phyloP scores from a whole-genome alignment of 2,329 filamentous ascomycete genomes.

The Tolypocladium paradoxum region DNA sequence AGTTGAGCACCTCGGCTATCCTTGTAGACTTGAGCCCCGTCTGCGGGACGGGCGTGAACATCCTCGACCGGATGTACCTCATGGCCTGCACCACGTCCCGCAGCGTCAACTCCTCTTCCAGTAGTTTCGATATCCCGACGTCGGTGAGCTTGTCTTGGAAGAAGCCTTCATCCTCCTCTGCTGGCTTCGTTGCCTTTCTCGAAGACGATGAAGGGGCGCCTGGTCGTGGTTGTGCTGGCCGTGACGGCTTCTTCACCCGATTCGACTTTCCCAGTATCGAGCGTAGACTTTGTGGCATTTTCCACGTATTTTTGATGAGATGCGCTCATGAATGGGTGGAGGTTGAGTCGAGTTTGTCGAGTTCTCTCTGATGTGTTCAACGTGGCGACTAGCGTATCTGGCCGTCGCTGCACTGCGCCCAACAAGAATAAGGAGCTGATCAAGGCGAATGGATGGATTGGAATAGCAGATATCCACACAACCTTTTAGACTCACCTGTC shows the following conservation, averaged over 20 bases:
- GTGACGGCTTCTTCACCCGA: constrained; percentile 22
- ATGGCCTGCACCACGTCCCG: constrained; percentile 56
- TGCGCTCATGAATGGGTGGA: neutral
- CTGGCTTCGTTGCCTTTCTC: constrained; percentile 12
- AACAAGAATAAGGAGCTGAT: neutral
- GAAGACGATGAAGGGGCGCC: constrained; percentile 12
- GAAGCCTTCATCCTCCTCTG: constrained; percentile 15
- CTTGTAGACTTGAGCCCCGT: constrained; percentile 54
- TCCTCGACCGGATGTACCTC: constrained; percentile 45
- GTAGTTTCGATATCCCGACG: constrained; percentile 41
- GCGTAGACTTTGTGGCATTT: constrained; percentile 22
- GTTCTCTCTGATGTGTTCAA: neutral
- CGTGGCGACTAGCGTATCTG: neutral
- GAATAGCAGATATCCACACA: neutral
- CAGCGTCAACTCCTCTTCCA: constrained; percentile 45
- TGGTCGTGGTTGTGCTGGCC: constrained; percentile 4
- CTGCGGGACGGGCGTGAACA: constrained; percentile 55
- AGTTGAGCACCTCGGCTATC: constrained; percentile 53
- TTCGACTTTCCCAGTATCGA: constrained; percentile 27
- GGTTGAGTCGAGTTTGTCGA: neutral
- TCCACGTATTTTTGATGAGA: neutral
- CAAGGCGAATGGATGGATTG: neutral
- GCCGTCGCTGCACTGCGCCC: neutral
- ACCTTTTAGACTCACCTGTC: too few relatives aligned
- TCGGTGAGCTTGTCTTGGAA: constrained; percentile 46